Conservation (phyloP, 2,329 filamentous ascomycete genomes). For the Diplodia seriata region DNA sequence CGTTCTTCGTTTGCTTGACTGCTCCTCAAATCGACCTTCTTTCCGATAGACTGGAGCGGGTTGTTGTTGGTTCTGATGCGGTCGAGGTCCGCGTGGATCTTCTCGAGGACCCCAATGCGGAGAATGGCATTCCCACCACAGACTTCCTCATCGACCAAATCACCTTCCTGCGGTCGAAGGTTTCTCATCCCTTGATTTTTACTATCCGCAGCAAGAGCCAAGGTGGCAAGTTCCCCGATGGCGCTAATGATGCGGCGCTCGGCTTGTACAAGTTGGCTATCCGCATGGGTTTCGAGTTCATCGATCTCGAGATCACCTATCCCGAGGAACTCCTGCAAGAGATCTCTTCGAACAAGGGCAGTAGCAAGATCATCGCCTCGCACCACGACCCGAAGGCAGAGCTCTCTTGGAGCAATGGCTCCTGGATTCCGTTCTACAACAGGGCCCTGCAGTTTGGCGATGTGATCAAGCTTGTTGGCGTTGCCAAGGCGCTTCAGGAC, state of each 20-base stretch:
- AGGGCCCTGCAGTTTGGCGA: constrained; percentile 88
- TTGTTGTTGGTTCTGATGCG: constrained; percentile 86
- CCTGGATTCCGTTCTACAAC: constrained; percentile 91
- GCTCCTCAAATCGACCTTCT: constrained; percentile 74
- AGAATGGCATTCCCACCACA: constrained; percentile 64
- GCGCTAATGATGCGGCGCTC: constrained; percentile 72
- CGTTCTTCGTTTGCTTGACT: constrained; percentile 93
- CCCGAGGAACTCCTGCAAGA: constrained; percentile 75
- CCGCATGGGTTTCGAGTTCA: constrained; percentile 85
- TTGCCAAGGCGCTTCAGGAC: constrained; percentile 77
- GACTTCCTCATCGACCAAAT: constrained; percentile 86
- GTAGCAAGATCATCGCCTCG: constrained; percentile 87
- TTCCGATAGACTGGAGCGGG: constrained; percentile 69
- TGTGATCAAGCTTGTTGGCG: constrained; percentile 90
- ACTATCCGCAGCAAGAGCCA: constrained; percentile 86
- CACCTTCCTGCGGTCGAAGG: constrained; percentile 74
- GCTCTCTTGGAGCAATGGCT: constrained; percentile 89
- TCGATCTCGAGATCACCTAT: constrained; percentile 91
- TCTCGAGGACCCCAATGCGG: constrained; percentile 71
- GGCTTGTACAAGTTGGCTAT: constrained; percentile 79
- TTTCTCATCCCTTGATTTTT: constrained; percentile 84
- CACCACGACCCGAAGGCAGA: constrained; percentile 85
- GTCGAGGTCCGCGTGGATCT: constrained; percentile 95
- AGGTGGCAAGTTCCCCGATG: constrained; percentile 86
- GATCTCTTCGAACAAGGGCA: constrained; percentile 71